Evolutionary conservation across 495 filamentous ascomycete species (phyloP).

Genomic region (Rostrohypoxylon terebratum): DNA sequence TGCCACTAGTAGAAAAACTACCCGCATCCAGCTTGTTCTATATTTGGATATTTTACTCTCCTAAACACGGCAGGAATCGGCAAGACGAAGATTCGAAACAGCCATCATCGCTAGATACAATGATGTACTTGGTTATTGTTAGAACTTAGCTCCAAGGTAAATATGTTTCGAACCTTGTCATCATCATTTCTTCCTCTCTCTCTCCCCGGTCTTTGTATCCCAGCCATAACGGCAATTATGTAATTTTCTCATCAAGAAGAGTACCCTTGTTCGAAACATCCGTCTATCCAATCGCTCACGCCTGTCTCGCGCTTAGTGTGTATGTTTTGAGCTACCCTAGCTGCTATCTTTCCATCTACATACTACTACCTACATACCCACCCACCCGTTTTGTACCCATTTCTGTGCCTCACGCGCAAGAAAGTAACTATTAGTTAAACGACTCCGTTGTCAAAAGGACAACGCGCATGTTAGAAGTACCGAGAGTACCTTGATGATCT

Average conservation of each 20-base stretch:
- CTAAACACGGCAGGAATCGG: conserved; percentile 40
- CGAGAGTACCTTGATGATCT: not conserved
- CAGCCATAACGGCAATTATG: conserved; percentile 29
- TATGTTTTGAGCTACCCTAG: conserved; percentile 26
- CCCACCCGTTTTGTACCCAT: not conserved
- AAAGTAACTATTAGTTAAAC: not conserved
- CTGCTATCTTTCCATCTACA: conserved; percentile 6
- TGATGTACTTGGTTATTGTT: conserved; percentile 17
- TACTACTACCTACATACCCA: no score
- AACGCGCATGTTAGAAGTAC: not conserved
- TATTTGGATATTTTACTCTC: conserved; percentile 35
- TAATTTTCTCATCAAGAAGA: conserved; percentile 13
- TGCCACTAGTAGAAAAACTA: conserved; percentile 33
- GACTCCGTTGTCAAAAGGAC: conserved; percentile 8
- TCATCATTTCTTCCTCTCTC: not conserved
- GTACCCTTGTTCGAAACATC: not conserved
- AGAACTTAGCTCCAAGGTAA: not conserved
- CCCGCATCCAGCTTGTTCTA: conserved; percentile 40
- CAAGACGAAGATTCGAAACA: conserved; percentile 26
- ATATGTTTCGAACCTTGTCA: conserved; percentile 15
- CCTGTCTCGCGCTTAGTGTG: conserved; percentile 34
- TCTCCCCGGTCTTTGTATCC: conserved; percentile 1
- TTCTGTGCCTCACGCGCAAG: conserved; percentile 9
- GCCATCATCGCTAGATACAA: conserved; percentile 31
- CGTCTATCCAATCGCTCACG: conserved; percentile 26